A percentile compares a stretch with the other conserved stretches of the same genome.
Conservation (phyloP, 164 flowering plant genomes). For the Aristolochia californica region DNA sequence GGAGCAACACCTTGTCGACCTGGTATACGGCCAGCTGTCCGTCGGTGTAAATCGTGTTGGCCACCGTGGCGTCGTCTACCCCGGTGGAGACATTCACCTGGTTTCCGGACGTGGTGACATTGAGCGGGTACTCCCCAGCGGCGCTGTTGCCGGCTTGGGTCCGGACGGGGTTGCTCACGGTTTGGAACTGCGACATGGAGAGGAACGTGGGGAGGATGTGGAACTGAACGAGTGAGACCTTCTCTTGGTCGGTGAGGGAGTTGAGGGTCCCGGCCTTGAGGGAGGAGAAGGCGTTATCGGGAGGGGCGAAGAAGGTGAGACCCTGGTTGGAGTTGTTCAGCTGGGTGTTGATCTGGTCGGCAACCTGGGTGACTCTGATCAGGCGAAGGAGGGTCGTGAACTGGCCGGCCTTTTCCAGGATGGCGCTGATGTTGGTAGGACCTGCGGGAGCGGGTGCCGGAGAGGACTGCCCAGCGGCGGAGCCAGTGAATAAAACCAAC, state of each 20-base stretch:
- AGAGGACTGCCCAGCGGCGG: slow-evolving; percentile 5
- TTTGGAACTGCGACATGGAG: slow-evolving; percentile 53
- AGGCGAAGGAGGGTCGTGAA: slow-evolving; percentile 26
- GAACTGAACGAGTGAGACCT: slow-evolving; percentile 49
- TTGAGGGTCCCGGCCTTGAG: slow-evolving; percentile 67
- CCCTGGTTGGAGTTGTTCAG: slow-evolving; percentile 68
- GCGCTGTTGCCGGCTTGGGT: slow-evolving; percentile 64
- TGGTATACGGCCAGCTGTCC: slow-evolving; percentile 61
- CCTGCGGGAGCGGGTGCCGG: slow-evolving; percentile 29
- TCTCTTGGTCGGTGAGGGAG: slow-evolving; percentile 45
- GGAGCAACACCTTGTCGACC: slow-evolving; percentile 69
- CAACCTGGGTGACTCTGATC: slow-evolving; percentile 28
- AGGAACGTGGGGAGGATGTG: slow-evolving; percentile 52
- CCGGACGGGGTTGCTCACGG: slow-evolving; percentile 68
- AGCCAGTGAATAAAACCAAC: neutral
- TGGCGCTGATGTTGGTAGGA: slow-evolving; percentile 17
- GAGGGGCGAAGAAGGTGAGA: slow-evolving; percentile 65
- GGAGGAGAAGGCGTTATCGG: slow-evolving; percentile 55
- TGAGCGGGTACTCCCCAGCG: slow-evolving; percentile 44
- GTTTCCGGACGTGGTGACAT: slow-evolving; percentile 54
- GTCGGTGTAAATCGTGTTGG: slow-evolving; percentile 47
- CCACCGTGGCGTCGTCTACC: slow-evolving; percentile 36
- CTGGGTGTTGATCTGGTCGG: slow-evolving; percentile 45
- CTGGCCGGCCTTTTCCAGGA: slow-evolving; percentile 25
- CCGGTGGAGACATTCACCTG: slow-evolving; percentile 66